Evolutionary conservation across 75 land plant genomes (phyloP).

Genomic region (Sequoiadendron giganteum): DNA sequence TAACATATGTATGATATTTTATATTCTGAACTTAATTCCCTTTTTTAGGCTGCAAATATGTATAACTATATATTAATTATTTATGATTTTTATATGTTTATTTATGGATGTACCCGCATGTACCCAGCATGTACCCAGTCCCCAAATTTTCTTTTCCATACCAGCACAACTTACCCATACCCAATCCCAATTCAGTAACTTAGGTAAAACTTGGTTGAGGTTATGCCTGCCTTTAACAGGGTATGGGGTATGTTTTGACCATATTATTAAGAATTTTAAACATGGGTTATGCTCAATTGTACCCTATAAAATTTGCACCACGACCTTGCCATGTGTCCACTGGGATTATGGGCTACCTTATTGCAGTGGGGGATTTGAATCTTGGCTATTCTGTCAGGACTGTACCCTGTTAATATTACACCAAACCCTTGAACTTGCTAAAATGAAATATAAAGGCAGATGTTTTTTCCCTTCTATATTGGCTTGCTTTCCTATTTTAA

Average conservation of each 20-base stretch:
- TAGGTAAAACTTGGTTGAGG: background rate
- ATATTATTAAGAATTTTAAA: background rate
- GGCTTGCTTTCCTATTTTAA: background rate
- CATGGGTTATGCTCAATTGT: background rate
- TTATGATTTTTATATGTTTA: too few species aligned
- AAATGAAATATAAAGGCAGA: background rate
- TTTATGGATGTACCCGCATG: too few species aligned
- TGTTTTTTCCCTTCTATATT: background rate
- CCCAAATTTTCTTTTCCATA: too few species aligned
- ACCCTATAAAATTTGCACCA: background rate
- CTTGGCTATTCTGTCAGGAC: background rate
- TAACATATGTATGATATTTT: too few species aligned
- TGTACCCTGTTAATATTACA: background rate
- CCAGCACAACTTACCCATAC: too few species aligned
- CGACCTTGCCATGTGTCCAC: background rate
- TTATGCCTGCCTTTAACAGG: background rate
- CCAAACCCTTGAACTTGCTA: background rate
- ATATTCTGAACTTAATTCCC: too few species aligned
- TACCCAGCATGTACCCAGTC: too few species aligned
- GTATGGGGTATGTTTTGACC: background rate
- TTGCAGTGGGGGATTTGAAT: background rate
- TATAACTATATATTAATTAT: too few species aligned
- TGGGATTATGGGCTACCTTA: background rate
- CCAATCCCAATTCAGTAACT: background rate
- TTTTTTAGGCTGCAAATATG: too few species aligned